Evolutionary conservation across 2,329 filamentous ascomycete species (phyloP), one percentile per base, ranked within the genome.

Genomic region (Aspergillus sp.): DNA sequence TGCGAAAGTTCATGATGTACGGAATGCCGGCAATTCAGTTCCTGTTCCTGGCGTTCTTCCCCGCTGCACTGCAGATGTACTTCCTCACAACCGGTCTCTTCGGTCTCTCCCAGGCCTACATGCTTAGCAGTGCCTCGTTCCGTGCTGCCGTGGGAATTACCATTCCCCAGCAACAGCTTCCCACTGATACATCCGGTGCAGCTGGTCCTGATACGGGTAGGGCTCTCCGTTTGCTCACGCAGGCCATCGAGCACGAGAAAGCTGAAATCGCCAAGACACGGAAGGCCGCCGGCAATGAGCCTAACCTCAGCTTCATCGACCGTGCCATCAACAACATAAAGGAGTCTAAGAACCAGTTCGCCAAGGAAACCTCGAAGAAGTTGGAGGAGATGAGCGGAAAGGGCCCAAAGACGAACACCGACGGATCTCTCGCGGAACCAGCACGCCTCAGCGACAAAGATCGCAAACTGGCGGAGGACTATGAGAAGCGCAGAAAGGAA

Each of bases 61-160:
- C 85, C 0, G 80, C 83, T 22, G 80, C 78, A 19, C 71, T 89
- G 2, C 86, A 89, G 68, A 67, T 89, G 30, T 88, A 85, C 75
- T 89, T 91, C 75, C 71, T 82, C 52, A 64, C 70, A 12, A 75
- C 72, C 4, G 74, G 76, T 58, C 3, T 72, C 0, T 66, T 77
- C 40, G 73, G 68, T 9, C 47, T 75, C 17, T 39, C 67, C 19
- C 84, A 87, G 72, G 68, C 79, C 4, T 71, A 70, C 47, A 52
- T 82, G 3, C 73, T 85, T 59, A 75, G 76, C 61, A 72, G 63
- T 34, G 49, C 59, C 5, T 48, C 11, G 8, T 72, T 76, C 66
- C 73, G 75, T 39, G 56, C 58, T 13, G 51, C 59, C 13, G 57
- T 68, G 49, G 63, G 66, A 7, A 64, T 78, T 51, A 59, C 68